These are phyloP conservation scores for Fusarium phyllophilum DNA, from an alignment of 2,329 filamentous ascomycete species.

Conservation along the genomic window DNA sequence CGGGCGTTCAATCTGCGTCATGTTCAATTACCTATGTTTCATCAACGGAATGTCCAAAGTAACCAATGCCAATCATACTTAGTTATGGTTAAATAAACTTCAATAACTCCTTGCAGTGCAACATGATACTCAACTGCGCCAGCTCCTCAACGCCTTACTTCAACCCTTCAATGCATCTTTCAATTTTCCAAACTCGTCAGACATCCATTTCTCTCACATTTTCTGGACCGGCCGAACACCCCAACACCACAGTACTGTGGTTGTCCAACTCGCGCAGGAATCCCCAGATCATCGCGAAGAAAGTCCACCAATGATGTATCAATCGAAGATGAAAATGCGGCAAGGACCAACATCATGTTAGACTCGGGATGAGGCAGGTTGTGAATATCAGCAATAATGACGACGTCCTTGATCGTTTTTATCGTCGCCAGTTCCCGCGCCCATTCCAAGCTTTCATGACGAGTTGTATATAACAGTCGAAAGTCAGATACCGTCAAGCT, in stretches of 20 bases:
- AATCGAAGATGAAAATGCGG: constrained; percentile 69
- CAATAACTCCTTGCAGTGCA: constrained; percentile 16
- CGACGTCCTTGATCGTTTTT: constrained; percentile 59
- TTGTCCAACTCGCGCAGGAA: constrained; percentile 40
- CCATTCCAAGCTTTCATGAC: constrained; percentile 66
- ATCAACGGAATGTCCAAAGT: constrained; percentile 3
- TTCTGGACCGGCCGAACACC: constrained; percentile 39
- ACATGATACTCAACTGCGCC: neutral
- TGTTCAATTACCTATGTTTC: constrained; percentile 6
- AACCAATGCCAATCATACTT: constrained; percentile 4
- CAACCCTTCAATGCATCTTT: neutral
- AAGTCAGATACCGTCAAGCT: constrained; percentile 59
- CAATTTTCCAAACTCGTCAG: constrained; percentile 19
- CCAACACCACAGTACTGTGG: constrained; percentile 38
- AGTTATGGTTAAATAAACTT: neutral
- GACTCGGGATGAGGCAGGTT: constrained; percentile 63
- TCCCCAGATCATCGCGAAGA: constrained; percentile 49
- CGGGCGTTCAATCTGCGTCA: neutral
- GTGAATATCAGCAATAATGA: constrained; percentile 64
- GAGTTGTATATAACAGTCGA: constrained; percentile 55
- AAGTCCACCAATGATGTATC: constrained; percentile 66
- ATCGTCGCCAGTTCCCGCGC: constrained; percentile 64
- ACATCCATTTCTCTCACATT: constrained; percentile 41
- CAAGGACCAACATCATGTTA: constrained; percentile 66
- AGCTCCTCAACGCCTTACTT: neutral